Evolutionary conservation across 2,329 filamentous ascomycete genomes (phyloP).

Genomic region (Sporothrix globosa): DNA sequence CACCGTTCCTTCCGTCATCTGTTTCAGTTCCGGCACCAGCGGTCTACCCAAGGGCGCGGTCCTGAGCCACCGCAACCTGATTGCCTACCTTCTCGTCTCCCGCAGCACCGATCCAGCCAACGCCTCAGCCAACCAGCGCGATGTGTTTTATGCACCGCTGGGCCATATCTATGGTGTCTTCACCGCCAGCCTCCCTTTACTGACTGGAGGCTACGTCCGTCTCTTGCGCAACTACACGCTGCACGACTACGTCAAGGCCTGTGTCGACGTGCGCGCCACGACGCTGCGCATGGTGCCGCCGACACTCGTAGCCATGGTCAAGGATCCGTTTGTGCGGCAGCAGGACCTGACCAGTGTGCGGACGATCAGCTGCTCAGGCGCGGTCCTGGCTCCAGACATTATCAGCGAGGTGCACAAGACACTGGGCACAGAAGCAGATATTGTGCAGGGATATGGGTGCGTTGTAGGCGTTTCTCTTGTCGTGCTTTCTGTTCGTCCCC

Average conservation of each 20-base stretch:
- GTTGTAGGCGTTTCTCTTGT: not conserved
- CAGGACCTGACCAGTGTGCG: constrained; percentile 14
- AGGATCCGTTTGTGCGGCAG: constrained; percentile 5
- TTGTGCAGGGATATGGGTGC: constrained; percentile 27
- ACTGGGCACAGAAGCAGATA: constrained; percentile 2
- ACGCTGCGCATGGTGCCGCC: constrained; percentile 20
- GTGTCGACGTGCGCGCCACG: not conserved
- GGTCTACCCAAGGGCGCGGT: constrained; percentile 26
- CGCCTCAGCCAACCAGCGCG: not conserved
- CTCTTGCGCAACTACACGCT: constrained; percentile 19
- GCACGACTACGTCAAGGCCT: constrained; percentile 6
- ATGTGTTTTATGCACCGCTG: constrained; percentile 26
- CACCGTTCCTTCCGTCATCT: constrained; percentile 12
- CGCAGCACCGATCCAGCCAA: constrained; percentile 17
- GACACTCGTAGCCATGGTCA: constrained; percentile 26
- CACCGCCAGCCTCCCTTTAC: not conserved
- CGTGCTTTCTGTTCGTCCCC: not conserved
- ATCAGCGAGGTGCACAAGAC: constrained; percentile 23
- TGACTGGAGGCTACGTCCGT: constrained; percentile 20
- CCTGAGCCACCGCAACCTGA: constrained; percentile 25
- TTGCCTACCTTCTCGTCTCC: not conserved
- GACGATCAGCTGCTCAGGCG: constrained; percentile 13
- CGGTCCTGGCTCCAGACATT: constrained; percentile 17
- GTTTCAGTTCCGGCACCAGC: constrained; percentile 26
- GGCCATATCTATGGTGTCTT: constrained; percentile 28